A percentile compares a stretch with the other conserved stretches of the same genome.
These are phyloP conservation scores for Mrakia hoshinonis DNA, from an alignment of 768 basidiomycete species.

Conservation along the genomic window DNA sequence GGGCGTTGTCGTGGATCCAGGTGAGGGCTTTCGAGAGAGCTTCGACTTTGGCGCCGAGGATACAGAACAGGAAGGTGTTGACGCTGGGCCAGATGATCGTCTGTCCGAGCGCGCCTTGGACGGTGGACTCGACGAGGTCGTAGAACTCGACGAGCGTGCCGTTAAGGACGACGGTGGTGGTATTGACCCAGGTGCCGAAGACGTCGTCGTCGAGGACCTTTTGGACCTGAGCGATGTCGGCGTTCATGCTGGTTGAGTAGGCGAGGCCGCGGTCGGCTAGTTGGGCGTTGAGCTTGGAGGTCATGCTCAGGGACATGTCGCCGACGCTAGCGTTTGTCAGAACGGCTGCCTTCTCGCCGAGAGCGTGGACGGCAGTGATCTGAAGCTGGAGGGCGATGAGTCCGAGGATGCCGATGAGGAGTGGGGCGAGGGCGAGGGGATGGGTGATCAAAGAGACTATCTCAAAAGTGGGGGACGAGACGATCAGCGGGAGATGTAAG, in stretches of 20 bases:
- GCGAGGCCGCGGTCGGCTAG: conserved; percentile 70
- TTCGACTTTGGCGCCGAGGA: conserved; percentile 89
- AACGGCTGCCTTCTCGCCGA: conserved; percentile 59
- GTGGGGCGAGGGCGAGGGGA: conserved; percentile 77
- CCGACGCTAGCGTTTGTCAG: conserved; percentile 54
- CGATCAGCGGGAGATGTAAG: neutral
- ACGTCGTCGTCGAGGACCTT: conserved; percentile 70
- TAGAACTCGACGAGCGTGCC: conserved; percentile 76
- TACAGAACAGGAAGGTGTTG: conserved; percentile 77
- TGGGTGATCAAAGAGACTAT: conserved; percentile 75
- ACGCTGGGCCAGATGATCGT: conserved; percentile 73
- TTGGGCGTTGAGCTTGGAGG: conserved; percentile 64
- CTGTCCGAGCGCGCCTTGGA: conserved; percentile 66
- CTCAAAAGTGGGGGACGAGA: neutral
- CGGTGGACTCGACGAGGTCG: conserved; percentile 66
- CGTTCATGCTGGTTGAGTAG: conserved; percentile 72
- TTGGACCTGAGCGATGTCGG: conserved; percentile 61
- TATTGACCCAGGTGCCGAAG: conserved; percentile 84
- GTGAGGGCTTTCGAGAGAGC: conserved; percentile 35
- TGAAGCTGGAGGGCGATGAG: conserved; percentile 79
- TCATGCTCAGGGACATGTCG: conserved; percentile 63
- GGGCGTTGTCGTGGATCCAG: conserved; percentile 80
- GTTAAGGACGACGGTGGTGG: conserved; percentile 79
- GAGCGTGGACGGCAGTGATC: conserved; percentile 64
- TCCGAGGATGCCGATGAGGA: conserved; percentile 87